A percentile compares a stretch with the other conserved stretches of the same genome.
Evolutionary conservation across 768 basidiomycete species (phyloP).

Genomic region (Neoboletus magnificus): DNA sequence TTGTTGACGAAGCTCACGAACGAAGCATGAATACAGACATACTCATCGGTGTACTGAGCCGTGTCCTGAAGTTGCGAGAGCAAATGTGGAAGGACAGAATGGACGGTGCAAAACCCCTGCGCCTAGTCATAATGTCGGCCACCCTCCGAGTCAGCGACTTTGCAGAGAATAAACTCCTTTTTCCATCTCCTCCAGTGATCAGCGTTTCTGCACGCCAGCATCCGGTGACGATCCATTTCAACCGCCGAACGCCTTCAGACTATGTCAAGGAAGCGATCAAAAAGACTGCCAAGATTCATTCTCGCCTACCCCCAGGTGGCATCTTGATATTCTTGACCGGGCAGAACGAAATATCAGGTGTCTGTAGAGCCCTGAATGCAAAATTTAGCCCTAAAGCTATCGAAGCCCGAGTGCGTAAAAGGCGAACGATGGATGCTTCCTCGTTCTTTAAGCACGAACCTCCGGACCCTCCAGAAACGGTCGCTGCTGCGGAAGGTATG

Average conservation of each 20-base stretch:
- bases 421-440: slow-evolving; percentile 24
- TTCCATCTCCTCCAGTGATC: slow-evolving; percentile 81
- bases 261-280: slow-evolving; percentile 89
- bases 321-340: slow-evolving; percentile 94
- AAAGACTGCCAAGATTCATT: slow-evolving; percentile 90
- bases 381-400: slow-evolving; percentile 69
- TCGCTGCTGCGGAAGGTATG: slow-evolving; percentile 21
- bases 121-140: slow-evolving; percentile 98
- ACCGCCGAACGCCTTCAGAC: slow-evolving; percentile 77
- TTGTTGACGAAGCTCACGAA: slow-evolving; percentile 98
- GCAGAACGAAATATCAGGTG: slow-evolving; percentile 88
- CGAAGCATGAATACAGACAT: slow-evolving; percentile 98
- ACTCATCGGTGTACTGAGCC: slow-evolving; percentile 92
- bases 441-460: slow-evolving; percentile 27
- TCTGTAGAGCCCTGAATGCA: slow-evolving; percentile 78
- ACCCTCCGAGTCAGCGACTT: slow-evolving; percentile 94
- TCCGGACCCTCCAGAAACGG: slow-evolving; percentile 11
- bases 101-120: slow-evolving; percentile 76
- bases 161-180: slow-evolving; percentile 78
- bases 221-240: slow-evolving; percentile 94
- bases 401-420: slow-evolving; percentile 45
- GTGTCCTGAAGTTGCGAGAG: slow-evolving; percentile 87
- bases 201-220: slow-evolving; percentile 88
- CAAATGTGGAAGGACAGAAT: slow-evolving; percentile 82
- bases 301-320: slow-evolving; percentile 87